Percentiles rank a stretch among this genome's conserved stretches.
Evolutionary conservation across 139 green algal species (phyloP).

Genomic region (Ostreobium quekettii): DNA sequence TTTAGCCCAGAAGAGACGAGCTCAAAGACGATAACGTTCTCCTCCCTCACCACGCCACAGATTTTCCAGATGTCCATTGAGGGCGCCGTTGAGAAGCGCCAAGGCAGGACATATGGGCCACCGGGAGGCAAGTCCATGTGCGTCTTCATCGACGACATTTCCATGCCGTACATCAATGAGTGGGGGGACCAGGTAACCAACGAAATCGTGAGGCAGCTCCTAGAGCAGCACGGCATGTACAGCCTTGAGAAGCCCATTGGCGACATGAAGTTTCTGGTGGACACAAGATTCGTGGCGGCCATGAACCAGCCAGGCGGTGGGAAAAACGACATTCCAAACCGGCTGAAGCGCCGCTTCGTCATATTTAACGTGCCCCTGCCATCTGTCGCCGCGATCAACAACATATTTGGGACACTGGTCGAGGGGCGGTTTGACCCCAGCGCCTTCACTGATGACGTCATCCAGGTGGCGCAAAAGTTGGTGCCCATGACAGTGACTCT

Average conservation of each 20-base stretch:
- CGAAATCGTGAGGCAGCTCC: constrained; percentile 89
- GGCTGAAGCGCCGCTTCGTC: constrained; percentile 90
- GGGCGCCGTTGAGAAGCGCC: constrained; percentile 82
- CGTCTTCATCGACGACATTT: constrained; percentile 90
- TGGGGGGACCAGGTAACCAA: constrained; percentile 97
- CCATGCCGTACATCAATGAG: constrained; percentile 87
- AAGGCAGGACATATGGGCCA: constrained; percentile 87
- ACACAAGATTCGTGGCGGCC: constrained; percentile 73
- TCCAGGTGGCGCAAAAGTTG: constrained; percentile 58
- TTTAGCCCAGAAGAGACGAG: constrained; percentile 56
- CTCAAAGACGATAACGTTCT: constrained; percentile 90
- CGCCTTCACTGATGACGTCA: constrained; percentile 47
- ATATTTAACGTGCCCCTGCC: constrained; percentile 84
- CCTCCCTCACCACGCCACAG: constrained; percentile 73
- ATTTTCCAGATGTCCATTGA: constrained; percentile 87
- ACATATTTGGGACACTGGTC: constrained; percentile 83
- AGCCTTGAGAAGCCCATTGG: constrained; percentile 89
- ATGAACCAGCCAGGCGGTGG: constrained; percentile 84
- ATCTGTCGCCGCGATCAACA: constrained; percentile 71
- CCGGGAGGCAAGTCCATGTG: constrained; percentile 76
- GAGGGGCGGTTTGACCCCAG: constrained; percentile 52
- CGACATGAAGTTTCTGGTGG: constrained; percentile 87
- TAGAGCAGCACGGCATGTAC: constrained; percentile 91
- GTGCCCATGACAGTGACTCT: constrained; percentile 76
- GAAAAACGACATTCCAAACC: constrained; percentile 91